These are phyloP conservation scores for Begonia peltatifolia DNA, from an alignment of 306 rosid genomes.

Conservation along the genomic window DNA sequence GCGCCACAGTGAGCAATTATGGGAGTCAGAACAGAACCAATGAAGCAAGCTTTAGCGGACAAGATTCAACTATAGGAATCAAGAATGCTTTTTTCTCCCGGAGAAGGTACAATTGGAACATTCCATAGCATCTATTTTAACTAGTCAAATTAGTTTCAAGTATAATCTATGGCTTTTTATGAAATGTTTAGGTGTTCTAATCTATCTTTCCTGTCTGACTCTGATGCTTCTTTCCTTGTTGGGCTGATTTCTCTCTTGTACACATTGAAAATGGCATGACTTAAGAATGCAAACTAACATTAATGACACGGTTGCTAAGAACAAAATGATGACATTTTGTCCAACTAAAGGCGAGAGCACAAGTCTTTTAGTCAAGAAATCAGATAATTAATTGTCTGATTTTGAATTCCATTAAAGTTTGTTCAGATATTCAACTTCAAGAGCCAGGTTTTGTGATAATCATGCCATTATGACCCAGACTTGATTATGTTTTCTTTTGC, in stretches of 20 bases:
- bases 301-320: neutral
- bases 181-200: neutral
- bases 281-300: too few species aligned
- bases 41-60: slow-evolving; percentile 20
- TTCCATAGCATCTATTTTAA: neutral
- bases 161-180: neutral
- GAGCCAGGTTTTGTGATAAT: neutral
- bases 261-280: too few species aligned
- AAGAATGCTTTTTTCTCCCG: slow-evolving; percentile 28
- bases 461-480: slow-evolving; percentile 11
- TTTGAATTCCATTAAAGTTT: neutral
- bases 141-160: neutral
- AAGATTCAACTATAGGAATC: slow-evolving; percentile 16
- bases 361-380: neutral
- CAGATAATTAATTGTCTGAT: neutral
- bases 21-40: slow-evolving; percentile 23
- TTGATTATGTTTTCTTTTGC: slow-evolving; percentile 15
- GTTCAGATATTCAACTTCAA: neutral
- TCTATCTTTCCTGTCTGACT: neutral
- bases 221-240: neutral
- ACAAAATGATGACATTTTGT: neutral
- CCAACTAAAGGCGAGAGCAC: neutral
- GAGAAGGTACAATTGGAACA: slow-evolving; percentile 22
- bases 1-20: slow-evolving; percentile 22
- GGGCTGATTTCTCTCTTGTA: neutral